These are phyloP conservation scores for Macrotyloma uniflorum DNA, from an alignment of 306 rosid genomes.

Conservation along the genomic window DNA sequence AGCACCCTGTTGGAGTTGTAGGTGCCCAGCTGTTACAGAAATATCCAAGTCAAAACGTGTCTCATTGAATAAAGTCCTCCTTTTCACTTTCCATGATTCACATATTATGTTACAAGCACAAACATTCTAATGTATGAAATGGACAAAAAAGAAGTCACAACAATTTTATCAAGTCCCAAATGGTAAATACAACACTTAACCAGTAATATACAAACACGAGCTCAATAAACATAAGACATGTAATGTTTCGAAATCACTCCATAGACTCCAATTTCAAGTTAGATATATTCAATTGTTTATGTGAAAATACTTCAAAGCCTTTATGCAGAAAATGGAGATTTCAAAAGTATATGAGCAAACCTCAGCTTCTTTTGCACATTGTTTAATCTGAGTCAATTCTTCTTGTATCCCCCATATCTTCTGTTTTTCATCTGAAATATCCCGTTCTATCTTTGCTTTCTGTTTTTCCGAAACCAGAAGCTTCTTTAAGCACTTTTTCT, in stretches of 20 bases:
- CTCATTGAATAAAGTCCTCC: not conserved
- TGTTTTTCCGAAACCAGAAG: constrained; percentile 83
- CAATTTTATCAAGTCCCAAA: not conserved
- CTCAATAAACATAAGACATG: not conserved
- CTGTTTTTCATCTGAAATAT: constrained; percentile 65
- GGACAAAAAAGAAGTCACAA: not conserved
- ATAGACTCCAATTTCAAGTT: constrained; percentile 5
- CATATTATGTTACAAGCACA: not conserved
- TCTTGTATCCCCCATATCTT: constrained; percentile 61
- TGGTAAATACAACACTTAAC: not conserved
- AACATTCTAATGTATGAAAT: not conserved
- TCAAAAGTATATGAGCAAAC: constrained; percentile 41
- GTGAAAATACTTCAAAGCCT: not conserved
- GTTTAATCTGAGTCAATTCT: constrained; percentile 52
- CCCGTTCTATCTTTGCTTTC: constrained; percentile 64
- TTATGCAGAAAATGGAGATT: constrained; percentile 12
- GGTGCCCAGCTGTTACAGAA: not conserved
- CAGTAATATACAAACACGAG: not conserved
- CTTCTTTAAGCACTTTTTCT: constrained; percentile 75
- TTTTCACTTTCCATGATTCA: not conserved
- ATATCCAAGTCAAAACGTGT: not conserved
- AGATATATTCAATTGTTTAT: not conserved
- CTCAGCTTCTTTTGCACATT: constrained; percentile 65
- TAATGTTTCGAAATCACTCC: constrained; percentile 9
- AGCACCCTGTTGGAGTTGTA: not conserved